Evolutionary conservation across 345 rosid species (phyloP), one percentile per base, ranked within the genome.

Genomic region (Clarkia xantiana): DNA sequence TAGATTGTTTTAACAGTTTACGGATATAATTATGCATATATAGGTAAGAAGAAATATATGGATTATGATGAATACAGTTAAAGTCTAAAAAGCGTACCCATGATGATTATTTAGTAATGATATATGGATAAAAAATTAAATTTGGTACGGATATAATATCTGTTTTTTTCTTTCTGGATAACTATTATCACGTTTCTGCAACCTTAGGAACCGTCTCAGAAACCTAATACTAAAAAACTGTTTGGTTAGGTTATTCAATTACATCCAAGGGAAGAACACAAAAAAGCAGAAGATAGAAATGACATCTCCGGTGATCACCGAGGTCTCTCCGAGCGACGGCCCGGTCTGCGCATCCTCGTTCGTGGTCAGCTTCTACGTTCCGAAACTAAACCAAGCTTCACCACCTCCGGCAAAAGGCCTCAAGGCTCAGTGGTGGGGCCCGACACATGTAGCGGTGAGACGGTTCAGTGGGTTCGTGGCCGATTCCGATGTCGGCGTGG

Each of bases 391-490:
- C 73, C 97, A 82, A 51, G 77, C 76, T 0, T 56, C 80, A 61
- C 94, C 95, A 2, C 87, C 95, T 34, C 83, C 85, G 0, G 83
- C 95, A 0, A 43, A 80, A 60, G 90, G 81, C 57, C 97, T 89
- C 61, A 79, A 78, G 16, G 68, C 63, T 44, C 87, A 78, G 56
- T 62, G 50, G 34, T 82, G 95, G 97, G 60, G 49, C 1, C 56
- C 72, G 0, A 74, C 57, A 1, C 72, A 78, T 42, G 77, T 60
- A 1, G 97, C 97, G 0, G 59, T 74, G 9, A 74, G 90, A 49
- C 97, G 82, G 52, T 89, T 89, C 62, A 42, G 74, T 20, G 97
- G 97, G 16, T 89, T 85, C 18, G 87, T 89, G 1, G 29, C 69
- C 0, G 97, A 89, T 51, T 63, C 58, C 0, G 70, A 51, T 36